Evolutionary conservation across 176 grass and related monocot genomes (phyloP), one percentile per base, ranked within the genome.

Genomic region (Carex myosuroides): DNA sequence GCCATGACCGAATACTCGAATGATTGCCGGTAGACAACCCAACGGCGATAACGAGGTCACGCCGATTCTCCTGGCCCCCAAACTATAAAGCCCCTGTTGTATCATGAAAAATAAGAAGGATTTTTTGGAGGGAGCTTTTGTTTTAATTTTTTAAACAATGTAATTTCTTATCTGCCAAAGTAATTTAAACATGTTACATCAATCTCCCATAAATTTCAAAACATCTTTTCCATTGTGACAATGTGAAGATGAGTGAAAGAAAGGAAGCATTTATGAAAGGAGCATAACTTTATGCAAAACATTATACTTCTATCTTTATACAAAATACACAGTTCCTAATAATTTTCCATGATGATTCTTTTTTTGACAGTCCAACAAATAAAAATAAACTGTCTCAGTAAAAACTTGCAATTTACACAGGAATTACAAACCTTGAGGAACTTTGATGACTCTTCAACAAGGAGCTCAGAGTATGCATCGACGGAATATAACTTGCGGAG

Each of bases 1-100:
- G 18, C 86, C 87, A 3, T 85, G n/a, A 30, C 94, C 92, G 24
- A 89, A 97, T 60, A 90, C 84, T 41, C 58, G 83, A 87, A 92
- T 91, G 2, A 88, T 12, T 42, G 82, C 87, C 2, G 94, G 94
- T 4, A 97, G 21, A 77, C 94, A 97, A 48, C 94, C 94, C n/a
- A 97, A 39, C 33, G 94, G 94, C 17, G 94, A 76, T 81, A 97
- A 37, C 13, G 88, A 82, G 9, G 90, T 91, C 24, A 97, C 92
- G 2, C 92, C 94, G 4, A 97, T 88, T 86, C 80, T 87, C 13
- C 92, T 90, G 13, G 92, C 92, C 5, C 94, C 94, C 12, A 94
- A 72, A 20, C 13, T 64, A 16, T 92, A 92, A 63, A 94, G 8
- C 44, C 84, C 50, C 92, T 92, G 46, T 62, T 24, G 18, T 24